A percentile compares a stretch with the other conserved stretches of the same genome.
Evolutionary conservation across 75 land plant species (phyloP).

Genomic region (Picea sitchensis): DNA sequence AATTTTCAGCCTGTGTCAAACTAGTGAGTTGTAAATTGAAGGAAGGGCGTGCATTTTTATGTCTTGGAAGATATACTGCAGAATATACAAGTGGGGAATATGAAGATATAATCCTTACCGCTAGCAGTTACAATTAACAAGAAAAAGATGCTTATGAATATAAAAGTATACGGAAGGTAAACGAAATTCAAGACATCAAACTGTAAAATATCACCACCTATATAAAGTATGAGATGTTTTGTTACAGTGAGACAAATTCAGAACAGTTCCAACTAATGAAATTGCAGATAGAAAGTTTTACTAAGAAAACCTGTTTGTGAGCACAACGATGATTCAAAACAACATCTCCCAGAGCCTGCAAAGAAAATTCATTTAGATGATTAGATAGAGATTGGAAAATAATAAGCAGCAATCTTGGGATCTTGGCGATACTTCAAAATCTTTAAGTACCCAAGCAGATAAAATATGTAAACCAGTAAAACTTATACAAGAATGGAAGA

Average conservation of each 20-base stretch:
- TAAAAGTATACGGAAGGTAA: not conserved
- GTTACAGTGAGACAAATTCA: not conserved
- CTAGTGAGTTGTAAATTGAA: not conserved
- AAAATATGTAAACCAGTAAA: not conserved
- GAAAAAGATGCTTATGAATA: not conserved
- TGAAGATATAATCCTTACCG: not conserved
- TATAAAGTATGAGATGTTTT: not conserved
- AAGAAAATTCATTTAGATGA: not conserved
- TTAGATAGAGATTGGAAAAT: not conserved
- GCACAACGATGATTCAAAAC: constrained; percentile 88
- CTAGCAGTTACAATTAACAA: constrained; percentile 3
- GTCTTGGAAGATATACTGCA: not conserved
- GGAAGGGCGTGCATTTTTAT: constrained; percentile 3
- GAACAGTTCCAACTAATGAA: not conserved
- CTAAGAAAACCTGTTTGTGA: constrained; percentile 48
- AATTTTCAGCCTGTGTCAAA: not conserved
- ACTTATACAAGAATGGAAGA: not conserved
- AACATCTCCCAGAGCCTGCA: constrained; percentile 71
- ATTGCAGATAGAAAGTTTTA: not conserved
- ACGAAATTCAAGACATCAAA: not conserved
- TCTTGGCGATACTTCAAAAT: not conserved
- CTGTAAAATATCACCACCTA: not conserved
- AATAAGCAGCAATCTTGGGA: not conserved
- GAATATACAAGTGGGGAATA: not conserved
- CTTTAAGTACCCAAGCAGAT: not conserved